Conservation (phyloP, 441 rosid species). For the Brassica balearica region DNA sequence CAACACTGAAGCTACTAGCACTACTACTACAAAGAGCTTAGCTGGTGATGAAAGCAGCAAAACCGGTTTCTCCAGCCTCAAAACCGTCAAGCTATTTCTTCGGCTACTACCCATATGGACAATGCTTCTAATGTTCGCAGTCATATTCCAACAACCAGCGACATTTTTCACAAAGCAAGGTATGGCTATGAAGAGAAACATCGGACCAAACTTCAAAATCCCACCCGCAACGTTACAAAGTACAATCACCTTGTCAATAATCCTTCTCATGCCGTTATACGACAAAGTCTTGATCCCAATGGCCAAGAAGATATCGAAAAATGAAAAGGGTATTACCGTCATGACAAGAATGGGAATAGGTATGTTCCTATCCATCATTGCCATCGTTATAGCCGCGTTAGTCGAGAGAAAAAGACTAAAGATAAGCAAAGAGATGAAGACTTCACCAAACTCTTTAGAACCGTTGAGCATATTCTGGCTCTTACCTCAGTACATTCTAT, state of each 20-base stretch:
- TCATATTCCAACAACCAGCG: conserved; percentile 84
- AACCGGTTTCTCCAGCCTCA: conserved; percentile 31
- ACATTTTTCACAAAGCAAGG: conserved; percentile 97
- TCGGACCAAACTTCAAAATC: conserved; percentile 74
- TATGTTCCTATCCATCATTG: conserved; percentile 78
- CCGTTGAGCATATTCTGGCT: conserved; percentile 79
- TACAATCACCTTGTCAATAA: conserved; percentile 79
- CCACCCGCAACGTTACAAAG: conserved; percentile 96
- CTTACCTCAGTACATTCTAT: conserved; percentile 81
- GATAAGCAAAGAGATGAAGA: conserved; percentile 44
- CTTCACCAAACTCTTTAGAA: conserved; percentile 25
- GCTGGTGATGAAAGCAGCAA: conserved; percentile 38
- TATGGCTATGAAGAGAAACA: conserved; percentile 78
- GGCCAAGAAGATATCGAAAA: conserved; percentile 51
- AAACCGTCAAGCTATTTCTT: conserved; percentile 56
- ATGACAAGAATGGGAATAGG: conserved; percentile 92
- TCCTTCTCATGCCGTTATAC: conserved; percentile 84
- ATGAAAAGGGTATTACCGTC: conserved; percentile 63
- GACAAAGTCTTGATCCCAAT: conserved; percentile 69
- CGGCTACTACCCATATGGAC: conserved; percentile 89
- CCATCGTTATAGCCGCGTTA: conserved; percentile 80
- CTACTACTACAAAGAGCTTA: conserved; percentile 27
- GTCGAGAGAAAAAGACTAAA: conserved; percentile 73
- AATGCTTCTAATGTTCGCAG: conserved; percentile 87
- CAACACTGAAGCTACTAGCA: conserved; percentile 31